Evolutionary conservation across 495 filamentous ascomycete species (phyloP).

Genomic region (Annulohypoxylon maeteangense): DNA sequence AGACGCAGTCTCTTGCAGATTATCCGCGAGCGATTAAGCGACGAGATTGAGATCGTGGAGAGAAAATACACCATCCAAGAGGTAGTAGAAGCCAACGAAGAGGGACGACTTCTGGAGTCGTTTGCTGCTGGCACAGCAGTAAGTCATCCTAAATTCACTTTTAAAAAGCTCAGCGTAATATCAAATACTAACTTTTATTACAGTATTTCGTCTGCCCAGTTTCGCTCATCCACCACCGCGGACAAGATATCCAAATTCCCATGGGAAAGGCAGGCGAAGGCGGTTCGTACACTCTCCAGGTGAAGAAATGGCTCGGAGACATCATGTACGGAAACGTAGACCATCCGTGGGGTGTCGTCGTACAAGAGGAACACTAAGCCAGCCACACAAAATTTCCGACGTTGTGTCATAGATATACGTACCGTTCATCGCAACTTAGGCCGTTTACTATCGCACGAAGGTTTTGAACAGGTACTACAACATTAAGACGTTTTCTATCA

Average conservation of each 20-base stretch:
- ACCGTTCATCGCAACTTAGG: too few relatives aligned
- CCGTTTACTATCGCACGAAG: too few relatives aligned
- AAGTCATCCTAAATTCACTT: conserved; percentile 47
- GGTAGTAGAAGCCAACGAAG: conserved; percentile 73
- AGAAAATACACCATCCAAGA: conserved; percentile 82
- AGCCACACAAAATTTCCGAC: conserved; percentile 16
- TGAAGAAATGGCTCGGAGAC: conserved; percentile 81
- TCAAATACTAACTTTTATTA: conserved; percentile 12
- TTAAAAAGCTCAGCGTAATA: neutral
- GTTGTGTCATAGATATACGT: conserved; percentile 3
- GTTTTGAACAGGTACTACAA: too few relatives aligned
- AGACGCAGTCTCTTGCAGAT: conserved; percentile 79
- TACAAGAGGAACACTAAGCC: conserved; percentile 64
- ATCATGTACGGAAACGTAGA: conserved; percentile 89
- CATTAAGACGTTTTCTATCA: too few relatives aligned
- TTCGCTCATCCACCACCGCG: conserved; percentile 75
- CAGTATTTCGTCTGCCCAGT: conserved; percentile 85
- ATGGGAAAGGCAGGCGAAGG: conserved; percentile 66
- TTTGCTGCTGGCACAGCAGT: conserved; percentile 91
- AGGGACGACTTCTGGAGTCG: conserved; percentile 83
- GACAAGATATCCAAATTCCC: conserved; percentile 72
- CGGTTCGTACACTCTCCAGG: conserved; percentile 70
- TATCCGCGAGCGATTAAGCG: conserved; percentile 68
- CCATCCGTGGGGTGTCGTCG: conserved; percentile 82
- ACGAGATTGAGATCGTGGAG: conserved; percentile 79